Percentiles rank a stretch among this genome's conserved stretches.
Conservation (phyloP, 495 filamentous ascomycete species). For the Neurospora cerealis region DNA sequence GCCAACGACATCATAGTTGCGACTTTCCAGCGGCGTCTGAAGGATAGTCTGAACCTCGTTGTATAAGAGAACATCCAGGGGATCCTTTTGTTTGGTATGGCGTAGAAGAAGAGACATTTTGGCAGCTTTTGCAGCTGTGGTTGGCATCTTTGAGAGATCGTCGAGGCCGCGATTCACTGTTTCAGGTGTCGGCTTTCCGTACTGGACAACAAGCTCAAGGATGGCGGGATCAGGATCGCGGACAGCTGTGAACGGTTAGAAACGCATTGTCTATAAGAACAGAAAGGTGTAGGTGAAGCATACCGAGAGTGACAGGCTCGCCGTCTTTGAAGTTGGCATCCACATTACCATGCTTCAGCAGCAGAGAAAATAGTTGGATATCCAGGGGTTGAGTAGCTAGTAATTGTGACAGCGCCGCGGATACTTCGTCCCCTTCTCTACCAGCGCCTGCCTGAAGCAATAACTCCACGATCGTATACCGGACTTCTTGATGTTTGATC, state of each 20-base stretch:
- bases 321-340: conserved; percentile 35
- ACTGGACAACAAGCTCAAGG: conserved; percentile 31
- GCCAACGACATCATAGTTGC: conserved; percentile 22
- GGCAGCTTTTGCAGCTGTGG: conserved; percentile 22
- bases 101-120: conserved; percentile 30
- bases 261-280: neutral
- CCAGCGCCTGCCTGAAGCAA: conserved; percentile 30
- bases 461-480: conserved; percentile 30
- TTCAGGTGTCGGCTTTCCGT: conserved; percentile 25
- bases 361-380: conserved; percentile 22
- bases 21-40: conserved; percentile 14
- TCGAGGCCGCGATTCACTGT: conserved; percentile 25
- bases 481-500: conserved; percentile 14
- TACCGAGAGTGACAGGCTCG: conserved; percentile 20
- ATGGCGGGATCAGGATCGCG: conserved; percentile 24
- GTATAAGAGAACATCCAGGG: conserved; percentile 22
- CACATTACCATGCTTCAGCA: conserved; percentile 32
- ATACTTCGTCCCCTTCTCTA: conserved; percentile 21
- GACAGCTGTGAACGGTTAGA: conserved; percentile 17
- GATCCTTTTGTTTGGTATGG: conserved; percentile 25
- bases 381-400: conserved; percentile 27
- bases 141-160: conserved; percentile 19
- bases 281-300: neutral
- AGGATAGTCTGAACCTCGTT: conserved; percentile 32
- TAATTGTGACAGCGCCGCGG: conserved; percentile 23